Percentiles rank a stretch among this genome's conserved stretches.
Conservation (phyloP, 148 eudicot species). For the Nepenthes mirabilis region DNA sequence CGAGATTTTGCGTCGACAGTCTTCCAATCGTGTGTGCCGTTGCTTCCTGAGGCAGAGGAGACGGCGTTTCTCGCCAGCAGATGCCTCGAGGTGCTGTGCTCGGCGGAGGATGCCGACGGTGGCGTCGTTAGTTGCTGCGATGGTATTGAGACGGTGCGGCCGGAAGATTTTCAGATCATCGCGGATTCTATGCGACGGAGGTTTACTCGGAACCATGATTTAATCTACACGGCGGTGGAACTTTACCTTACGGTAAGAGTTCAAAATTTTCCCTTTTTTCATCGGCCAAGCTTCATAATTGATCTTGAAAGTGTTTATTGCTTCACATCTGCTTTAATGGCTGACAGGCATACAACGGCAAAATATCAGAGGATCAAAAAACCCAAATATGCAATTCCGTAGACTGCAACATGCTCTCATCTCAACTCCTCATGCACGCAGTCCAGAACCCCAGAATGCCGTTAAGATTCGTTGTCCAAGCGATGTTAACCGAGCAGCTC, state of each 20-base stretch:
- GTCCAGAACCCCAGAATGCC: conserved; percentile 87
- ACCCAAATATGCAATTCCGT: conserved; percentile 55
- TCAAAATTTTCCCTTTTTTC: neutral
- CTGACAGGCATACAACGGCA: conserved; percentile 38
- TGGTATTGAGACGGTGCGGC: conserved; percentile 27
- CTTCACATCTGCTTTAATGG: neutral
- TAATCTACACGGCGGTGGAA: conserved; percentile 55
- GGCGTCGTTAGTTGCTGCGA: conserved; percentile 18
- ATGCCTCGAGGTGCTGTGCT: conserved; percentile 49
- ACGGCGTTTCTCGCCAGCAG: conserved; percentile 42
- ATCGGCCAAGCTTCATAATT: too few species aligned
- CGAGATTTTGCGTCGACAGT: conserved; percentile 30
- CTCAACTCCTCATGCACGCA: conserved; percentile 52
- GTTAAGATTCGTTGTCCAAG: conserved; percentile 66
- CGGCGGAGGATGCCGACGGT: conserved; percentile 20
- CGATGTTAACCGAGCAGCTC: conserved; percentile 83
- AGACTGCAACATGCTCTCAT: conserved; percentile 64
- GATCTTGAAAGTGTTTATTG: neutral
- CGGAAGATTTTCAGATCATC: conserved; percentile 35
- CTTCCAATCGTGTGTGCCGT: conserved; percentile 33
- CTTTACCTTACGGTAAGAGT: conserved; percentile 58
- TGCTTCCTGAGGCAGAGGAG: conserved; percentile 76
- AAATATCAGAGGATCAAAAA: conserved; percentile 49
- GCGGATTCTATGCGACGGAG: conserved; percentile 36
- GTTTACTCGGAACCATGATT: conserved; percentile 47